Conservation (phyloP, 2,329 filamentous ascomycete species). For the Aureobasidium sp. region DNA sequence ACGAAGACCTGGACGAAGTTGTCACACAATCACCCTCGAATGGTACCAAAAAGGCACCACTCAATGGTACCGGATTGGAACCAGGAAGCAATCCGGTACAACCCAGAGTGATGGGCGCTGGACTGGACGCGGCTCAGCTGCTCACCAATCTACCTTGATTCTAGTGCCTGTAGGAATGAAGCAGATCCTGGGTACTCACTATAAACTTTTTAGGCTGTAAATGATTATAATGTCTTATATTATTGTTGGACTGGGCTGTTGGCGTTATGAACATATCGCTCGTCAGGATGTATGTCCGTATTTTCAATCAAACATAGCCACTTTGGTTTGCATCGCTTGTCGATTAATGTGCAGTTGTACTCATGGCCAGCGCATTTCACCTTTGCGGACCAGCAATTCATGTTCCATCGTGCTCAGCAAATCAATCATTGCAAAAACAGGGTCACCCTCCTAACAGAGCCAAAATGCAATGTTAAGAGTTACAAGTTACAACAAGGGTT, state of each 20-base stretch:
- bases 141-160: background rate
- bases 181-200: background rate
- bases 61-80: background rate
- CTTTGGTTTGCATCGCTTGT: background rate
- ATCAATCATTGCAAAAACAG: no score
- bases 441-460: no score
- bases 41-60: background rate
- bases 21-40: background rate
- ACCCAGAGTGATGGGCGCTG: background rate
- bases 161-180: background rate
- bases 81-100: background rate
- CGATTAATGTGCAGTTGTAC: no score
- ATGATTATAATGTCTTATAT: slow-evolving; percentile 4
- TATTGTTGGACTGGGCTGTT: background rate
- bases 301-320: background rate
- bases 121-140: background rate
- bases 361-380: no score
- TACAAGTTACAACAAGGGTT: no score
- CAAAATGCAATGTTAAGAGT: no score
- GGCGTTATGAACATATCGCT: background rate
- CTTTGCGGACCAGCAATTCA: no score
- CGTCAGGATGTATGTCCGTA: background rate
- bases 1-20: slow-evolving; percentile 5
- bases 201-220: background rate
- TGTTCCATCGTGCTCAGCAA: no score